Evolutionary conservation across 75 land plant species (phyloP), one percentile per base, ranked within the genome.

Genomic region (Pinus albicaulis): DNA sequence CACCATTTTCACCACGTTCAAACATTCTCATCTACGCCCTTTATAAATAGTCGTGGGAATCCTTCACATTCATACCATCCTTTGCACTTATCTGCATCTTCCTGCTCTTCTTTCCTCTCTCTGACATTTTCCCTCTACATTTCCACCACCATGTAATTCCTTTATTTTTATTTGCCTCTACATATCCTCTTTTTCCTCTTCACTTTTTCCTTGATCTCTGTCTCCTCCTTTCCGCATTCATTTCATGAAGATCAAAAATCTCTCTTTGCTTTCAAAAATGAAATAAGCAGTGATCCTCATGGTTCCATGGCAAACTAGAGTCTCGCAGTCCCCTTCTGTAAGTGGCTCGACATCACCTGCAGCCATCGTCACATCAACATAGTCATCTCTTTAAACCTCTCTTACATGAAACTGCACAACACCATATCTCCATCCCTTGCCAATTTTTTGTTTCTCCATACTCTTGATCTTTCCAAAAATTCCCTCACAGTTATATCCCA

Each of bases 401-500:
- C 79, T 38, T 23, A 17, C 7, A 86, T 84, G 38, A 5, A 76
- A 20, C 74, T 86, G 26, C 36, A 56, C 0, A 58, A 80, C 22
- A 16, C 22, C 22, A 25, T 86, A 5, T 82, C 88, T 12, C 71
- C 34, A 20, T 52, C 60, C 22, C 57, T 86, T 19, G 75, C 72
- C 65, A 75, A 71, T 31, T 71, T 84, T 3, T 53, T 74, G 3
- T 65, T 75, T 55, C 72, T 86, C 3, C 71, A 76, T 74, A 72
- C 71, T 0, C 11, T 86, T 36, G 58, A 63, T 57, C 36, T 83
- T 5, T 55, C 73, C 13, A 26, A 24, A 3, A 86, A 83, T 22
- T 23, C 55, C 14, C 71, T 86, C 25, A 62, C 2, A 86, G 88
- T n/a, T 17, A 68, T 3, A 63, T 86, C 31, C 82, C 82, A 15